These are phyloP conservation scores for Platanus orientalis DNA, from an alignment of 164 flowering plant genomes.

Conservation along the genomic window DNA sequence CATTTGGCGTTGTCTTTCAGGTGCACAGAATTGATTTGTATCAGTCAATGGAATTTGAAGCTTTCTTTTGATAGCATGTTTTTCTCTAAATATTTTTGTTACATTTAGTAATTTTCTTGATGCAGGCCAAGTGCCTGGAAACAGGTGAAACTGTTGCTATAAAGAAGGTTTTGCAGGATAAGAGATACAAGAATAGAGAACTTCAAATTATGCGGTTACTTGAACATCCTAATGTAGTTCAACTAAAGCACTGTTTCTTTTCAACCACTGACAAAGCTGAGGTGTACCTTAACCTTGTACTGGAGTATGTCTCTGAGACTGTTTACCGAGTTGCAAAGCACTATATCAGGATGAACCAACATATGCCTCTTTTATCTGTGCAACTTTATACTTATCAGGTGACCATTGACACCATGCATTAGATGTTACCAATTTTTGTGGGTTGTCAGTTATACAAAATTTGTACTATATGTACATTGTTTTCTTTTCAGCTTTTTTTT, in stretches of 20 bases:
- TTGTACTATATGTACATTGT: not conserved
- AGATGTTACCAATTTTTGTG: not conserved
- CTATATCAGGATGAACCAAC: constrained; percentile 68
- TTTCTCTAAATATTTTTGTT: not conserved
- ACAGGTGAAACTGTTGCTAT: constrained; percentile 89
- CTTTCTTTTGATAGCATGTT: not conserved
- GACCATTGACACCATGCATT: constrained; percentile 1
- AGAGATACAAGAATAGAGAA: constrained; percentile 97
- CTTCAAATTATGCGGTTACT: constrained; percentile 87
- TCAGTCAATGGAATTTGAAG: not conserved
- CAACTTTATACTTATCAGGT: constrained; percentile 95
- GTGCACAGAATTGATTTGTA: constrained; percentile 28
- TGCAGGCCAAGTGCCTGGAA: constrained; percentile 92
- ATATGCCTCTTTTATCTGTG: constrained; percentile 70
- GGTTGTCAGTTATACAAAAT: not conserved
- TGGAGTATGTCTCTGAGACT: constrained; percentile 89
- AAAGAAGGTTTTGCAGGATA: constrained; percentile 96
- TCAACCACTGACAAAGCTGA: constrained; percentile 91
- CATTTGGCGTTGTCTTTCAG: constrained; percentile 99
- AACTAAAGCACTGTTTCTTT: constrained; percentile 76
- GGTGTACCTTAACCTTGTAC: constrained; percentile 85
- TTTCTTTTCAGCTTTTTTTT: not conserved
- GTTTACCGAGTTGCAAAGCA: constrained; percentile 75
- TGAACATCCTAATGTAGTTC: constrained; percentile 82
- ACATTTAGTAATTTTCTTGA: not conserved